Base-by-base conservation (phyloP, 805 yeast species). In the Monosporozyma unispora region DNA sequence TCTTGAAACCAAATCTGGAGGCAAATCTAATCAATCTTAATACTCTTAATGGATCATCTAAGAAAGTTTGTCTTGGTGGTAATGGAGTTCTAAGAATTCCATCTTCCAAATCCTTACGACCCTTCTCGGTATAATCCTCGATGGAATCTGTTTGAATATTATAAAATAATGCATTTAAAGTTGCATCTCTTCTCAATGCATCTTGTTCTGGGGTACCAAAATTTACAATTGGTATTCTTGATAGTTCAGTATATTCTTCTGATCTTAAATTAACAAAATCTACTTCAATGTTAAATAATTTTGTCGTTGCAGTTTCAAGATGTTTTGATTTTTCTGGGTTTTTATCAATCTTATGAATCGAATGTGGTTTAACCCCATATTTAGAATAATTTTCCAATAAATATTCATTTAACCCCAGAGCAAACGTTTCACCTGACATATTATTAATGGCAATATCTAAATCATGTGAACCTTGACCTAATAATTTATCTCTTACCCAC, bases 271-370 rank as follows among this genome's bases (percentile, higher is more conserved):
- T 91, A 46, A 95, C 99, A 63, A 93, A 88, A 69, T 93, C 99
- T 48, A 93, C 79, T 59, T 88, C 96, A n/a, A 84, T 64, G 1
- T 82, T 95, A 60, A 77, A 87, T 10, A 93, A 67, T 59, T 81
- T 85, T 1, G 96, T 89, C 3, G 97, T 93, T 40, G 97, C 95
- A 1, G 99, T 95, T 59, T 93, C 99, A 57, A 93, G 70, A 70
- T 93, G 99, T 69, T 93, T 95, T 1, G 96, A 85, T 65, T 90
- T 91, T 54, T 87, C 97, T 0, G 99, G 99, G 66, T 95, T 93
- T 63, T 82, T 82, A 52, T 86, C 89, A 53, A 93, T 89, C 50
- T 83, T 86, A 62, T 90, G 96, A 31, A 87, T 75, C 8, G 79
- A 70, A 9, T 70, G 62, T 4, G 70, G 66, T 14, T 54, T 56